Evolutionary conservation across 2,329 filamentous ascomycete species (phyloP).

Genomic region (Alternaria ventricosa): DNA sequence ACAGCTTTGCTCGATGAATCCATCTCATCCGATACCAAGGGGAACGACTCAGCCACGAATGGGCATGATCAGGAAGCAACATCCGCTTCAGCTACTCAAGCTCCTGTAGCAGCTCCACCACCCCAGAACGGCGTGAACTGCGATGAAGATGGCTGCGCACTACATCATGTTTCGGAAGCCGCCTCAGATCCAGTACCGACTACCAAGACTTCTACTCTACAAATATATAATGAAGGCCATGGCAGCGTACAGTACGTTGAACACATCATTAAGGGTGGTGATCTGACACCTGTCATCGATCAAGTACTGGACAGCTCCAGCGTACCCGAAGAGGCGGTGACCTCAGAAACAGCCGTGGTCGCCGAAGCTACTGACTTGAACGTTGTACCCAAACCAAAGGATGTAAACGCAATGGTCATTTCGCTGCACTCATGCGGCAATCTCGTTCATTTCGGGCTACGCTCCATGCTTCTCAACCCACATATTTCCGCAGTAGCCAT

Average conservation of each 20-base stretch:
- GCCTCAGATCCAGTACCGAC: not conserved
- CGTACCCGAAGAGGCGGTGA: constrained; percentile 32
- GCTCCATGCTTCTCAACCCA: constrained; percentile 83
- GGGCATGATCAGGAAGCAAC: not conserved
- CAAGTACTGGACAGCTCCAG: constrained; percentile 61
- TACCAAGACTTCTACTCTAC: constrained; percentile 42
- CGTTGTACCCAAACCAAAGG: constrained; percentile 35
- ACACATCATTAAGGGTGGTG: constrained; percentile 74
- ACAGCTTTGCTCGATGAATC: not conserved
- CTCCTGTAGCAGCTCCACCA: constrained; percentile 5
- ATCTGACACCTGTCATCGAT: constrained; percentile 71
- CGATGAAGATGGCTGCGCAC: constrained; percentile 13
- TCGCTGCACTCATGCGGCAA: constrained; percentile 98
- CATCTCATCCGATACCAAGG: not conserved
- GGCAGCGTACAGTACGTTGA: constrained; percentile 80
- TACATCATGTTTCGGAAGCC: not conserved
- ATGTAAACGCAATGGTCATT: constrained; percentile 75
- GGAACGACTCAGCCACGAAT: not conserved
- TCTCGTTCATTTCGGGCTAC: constrained; percentile 91
- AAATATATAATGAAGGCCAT: constrained; percentile 63
- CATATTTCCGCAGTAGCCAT: constrained; percentile 89
- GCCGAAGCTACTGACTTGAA: constrained; percentile 34
- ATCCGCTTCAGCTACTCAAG: not conserved
- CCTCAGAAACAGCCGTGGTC: constrained; percentile 25
- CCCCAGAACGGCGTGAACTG: constrained; percentile 1